Evolutionary conservation across 106 monocot genomes (phyloP).

Genomic region (Iris macrosiphon): DNA sequence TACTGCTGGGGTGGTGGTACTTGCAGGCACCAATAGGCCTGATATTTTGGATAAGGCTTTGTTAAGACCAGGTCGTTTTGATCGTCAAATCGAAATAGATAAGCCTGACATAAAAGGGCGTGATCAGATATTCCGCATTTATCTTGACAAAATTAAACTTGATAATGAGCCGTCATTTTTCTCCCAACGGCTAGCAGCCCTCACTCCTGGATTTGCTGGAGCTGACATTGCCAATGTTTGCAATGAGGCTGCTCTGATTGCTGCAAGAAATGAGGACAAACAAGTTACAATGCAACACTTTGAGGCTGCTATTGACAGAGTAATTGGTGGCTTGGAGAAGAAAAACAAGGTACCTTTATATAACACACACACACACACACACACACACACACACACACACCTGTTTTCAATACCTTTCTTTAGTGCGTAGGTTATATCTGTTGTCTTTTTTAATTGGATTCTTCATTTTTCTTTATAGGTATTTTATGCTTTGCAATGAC

Average conservation of each 20-base stretch:
- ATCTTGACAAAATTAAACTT: slow-evolving; percentile 73
- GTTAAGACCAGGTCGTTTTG: slow-evolving; percentile 81
- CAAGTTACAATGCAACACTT: slow-evolving; percentile 72
- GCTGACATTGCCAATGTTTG: slow-evolving; percentile 94
- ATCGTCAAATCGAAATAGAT: slow-evolving; percentile 78
- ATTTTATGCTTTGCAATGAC: too few relatives aligned
- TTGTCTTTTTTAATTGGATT: too few relatives aligned
- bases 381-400: too few relatives aligned
- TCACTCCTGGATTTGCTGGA: slow-evolving; percentile 88
- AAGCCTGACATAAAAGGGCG: slow-evolving; percentile 95
- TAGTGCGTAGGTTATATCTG: too few relatives aligned
- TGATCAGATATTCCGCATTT: slow-evolving; percentile 74
- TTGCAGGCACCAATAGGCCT: slow-evolving; percentile 84
- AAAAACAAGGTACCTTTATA: slow-evolving; percentile 93
- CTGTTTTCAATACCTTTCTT: too few relatives aligned
- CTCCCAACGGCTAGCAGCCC: slow-evolving; percentile 69
- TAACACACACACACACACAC: too few relatives aligned
- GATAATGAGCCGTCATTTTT: slow-evolving; percentile 78
- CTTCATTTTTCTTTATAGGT: too few relatives aligned
- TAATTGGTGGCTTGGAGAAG: slow-evolving; percentile 89
- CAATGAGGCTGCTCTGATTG: slow-evolving; percentile 87
- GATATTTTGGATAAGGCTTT: slow-evolving; percentile 95
- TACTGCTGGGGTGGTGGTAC: slow-evolving; percentile 77
- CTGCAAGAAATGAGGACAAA: slow-evolving; percentile 49
- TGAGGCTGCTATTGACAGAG: slow-evolving; percentile 75